Percentiles rank a stretch among this genome's conserved stretches.
phyloP scores from a whole-genome alignment of 768 basidiomycete genomes.

The Terana coerulea region DNA sequence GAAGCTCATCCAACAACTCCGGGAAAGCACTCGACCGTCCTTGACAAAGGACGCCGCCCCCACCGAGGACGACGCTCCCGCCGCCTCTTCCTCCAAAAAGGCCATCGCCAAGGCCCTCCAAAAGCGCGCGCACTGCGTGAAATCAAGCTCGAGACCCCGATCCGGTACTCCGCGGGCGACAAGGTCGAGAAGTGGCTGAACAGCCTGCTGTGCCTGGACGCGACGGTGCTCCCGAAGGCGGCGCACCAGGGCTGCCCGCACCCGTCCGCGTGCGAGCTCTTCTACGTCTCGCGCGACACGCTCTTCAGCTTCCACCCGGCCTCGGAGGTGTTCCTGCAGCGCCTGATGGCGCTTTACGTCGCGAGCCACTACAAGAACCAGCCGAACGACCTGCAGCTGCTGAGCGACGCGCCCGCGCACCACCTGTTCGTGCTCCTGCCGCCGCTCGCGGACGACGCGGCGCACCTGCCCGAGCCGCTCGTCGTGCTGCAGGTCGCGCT shows the following conservation, averaged over 20 bases:
- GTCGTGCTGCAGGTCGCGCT: conserved; percentile 95
- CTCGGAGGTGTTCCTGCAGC: conserved; percentile 94
- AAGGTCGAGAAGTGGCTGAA: conserved; percentile 95
- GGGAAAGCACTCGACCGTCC: conserved; percentile 83
- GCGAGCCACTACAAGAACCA: conserved; percentile 99
- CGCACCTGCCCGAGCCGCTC: conserved; percentile 89
- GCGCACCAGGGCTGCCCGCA: conserved; percentile 84
- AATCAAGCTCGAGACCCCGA: conserved; percentile 92
- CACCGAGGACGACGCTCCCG: conserved; percentile 41
- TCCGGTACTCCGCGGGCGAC: conserved; percentile 86
- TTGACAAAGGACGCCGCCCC: conserved; percentile 58
- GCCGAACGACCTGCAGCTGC: conserved; percentile 96
- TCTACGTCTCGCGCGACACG: conserved; percentile 93
- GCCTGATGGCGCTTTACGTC: conserved; percentile 98
- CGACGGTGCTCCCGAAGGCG: conserved; percentile 54
- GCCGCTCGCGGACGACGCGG: conserved; percentile 86
- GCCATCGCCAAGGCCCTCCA: conserved; percentile 47
- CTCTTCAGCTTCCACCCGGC: conserved; percentile 97
- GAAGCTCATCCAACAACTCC: conserved; percentile 94
- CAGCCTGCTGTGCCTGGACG: conserved; percentile 84
- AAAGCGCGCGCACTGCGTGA: conserved; percentile 82
- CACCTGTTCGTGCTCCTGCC: conserved; percentile 95
- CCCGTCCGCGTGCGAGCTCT: conserved; percentile 90
- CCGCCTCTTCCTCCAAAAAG: conserved; percentile 50
- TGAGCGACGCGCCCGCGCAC: conserved; percentile 96